These are phyloP conservation scores for Sugiyamaella paludigena DNA, from an alignment of 1,139 yeast genomes.

Conservation along the genomic window DNA sequence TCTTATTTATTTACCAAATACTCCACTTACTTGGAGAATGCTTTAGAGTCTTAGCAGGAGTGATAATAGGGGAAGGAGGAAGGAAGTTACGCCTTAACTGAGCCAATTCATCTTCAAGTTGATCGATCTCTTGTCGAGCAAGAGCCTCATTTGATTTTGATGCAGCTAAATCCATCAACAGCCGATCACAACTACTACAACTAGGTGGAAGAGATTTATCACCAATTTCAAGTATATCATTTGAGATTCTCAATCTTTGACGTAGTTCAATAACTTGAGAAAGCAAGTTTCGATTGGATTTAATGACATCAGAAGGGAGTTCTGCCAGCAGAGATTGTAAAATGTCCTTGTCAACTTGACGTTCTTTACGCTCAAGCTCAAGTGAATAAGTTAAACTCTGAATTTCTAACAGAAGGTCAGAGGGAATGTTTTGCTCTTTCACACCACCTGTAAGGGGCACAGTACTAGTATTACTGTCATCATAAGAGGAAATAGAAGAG, in stretches of 20 bases:
- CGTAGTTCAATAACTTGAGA: slow-evolving; percentile 11
- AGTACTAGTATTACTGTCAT: neutral
- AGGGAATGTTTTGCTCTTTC: neutral
- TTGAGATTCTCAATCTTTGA: slow-evolving; percentile 12
- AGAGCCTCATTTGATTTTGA: slow-evolving; percentile 34
- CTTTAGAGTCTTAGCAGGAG: neutral
- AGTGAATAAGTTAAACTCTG: neutral
- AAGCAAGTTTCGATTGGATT: slow-evolving; percentile 1
- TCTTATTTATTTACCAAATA: slow-evolving; percentile 6
- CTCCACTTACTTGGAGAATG: slow-evolving; percentile 12
- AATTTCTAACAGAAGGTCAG: neutral
- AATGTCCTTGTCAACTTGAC: slow-evolving; percentile 18
- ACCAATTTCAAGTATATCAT: neutral
- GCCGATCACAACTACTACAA: slow-evolving; percentile 32
- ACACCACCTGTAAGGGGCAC: neutral
- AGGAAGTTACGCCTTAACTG: neutral
- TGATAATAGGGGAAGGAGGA: neutral
- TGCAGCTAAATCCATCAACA: slow-evolving; percentile 35
- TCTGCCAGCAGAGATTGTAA: slow-evolving; percentile 12
- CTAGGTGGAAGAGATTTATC: neutral
- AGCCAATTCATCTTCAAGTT: slow-evolving; percentile 29
- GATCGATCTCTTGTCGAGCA: slow-evolving; percentile 36
- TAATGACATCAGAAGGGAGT: slow-evolving; percentile 8
- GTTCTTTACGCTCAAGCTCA: slow-evolving; percentile 16
- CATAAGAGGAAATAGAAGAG: neutral